A percentile compares a stretch with the other conserved stretches of the same genome.
These are phyloP conservation scores for Ustilago tritici DNA, from an alignment of 1,284 basidiomycete genomes.

Conservation along the genomic window DNA sequence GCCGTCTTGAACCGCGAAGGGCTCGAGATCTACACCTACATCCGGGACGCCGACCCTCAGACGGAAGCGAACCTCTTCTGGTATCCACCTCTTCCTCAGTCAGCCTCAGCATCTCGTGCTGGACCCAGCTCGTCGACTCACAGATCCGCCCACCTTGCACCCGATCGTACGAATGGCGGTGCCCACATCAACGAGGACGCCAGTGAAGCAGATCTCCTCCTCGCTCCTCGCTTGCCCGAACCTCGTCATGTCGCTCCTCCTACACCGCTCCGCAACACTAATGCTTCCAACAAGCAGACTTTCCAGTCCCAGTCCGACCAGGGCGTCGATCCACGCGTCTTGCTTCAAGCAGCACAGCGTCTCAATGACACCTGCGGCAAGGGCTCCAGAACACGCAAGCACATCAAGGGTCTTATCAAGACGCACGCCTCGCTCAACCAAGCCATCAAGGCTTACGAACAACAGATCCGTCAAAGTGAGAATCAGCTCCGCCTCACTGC, in stretches of 20 bases:
- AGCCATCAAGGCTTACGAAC: constrained; percentile 44
- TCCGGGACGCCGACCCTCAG: constrained; percentile 63
- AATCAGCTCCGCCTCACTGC: constrained; percentile 29
- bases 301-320: constrained; percentile 27
- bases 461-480: constrained; percentile 46
- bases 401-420: constrained; percentile 65
- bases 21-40: constrained; percentile 62
- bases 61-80: constrained; percentile 62
- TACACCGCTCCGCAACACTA: constrained; percentile 39
- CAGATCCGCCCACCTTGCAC: constrained; percentile 13
- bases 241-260: constrained; percentile 39
- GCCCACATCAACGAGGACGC: constrained; percentile 20
- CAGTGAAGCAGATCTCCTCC: constrained; percentile 35
- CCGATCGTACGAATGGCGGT: constrained; percentile 9
- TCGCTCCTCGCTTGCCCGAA: constrained; percentile 46
- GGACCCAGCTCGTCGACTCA: constrained; percentile 26
- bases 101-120: constrained; percentile 21
- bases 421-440: constrained; percentile 48
- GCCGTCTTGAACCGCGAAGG: constrained; percentile 61
- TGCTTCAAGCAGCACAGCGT: constrained; percentile 57
- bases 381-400: constrained; percentile 62
- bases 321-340: constrained; percentile 28
- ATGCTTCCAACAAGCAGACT: constrained; percentile 19
- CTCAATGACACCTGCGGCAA: constrained; percentile 58
- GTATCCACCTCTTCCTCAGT: constrained; percentile 52